Evolutionary conservation across 306 rosid species (phyloP), one percentile per base, ranked within the genome.

Genomic region (Notholithocarpus densiflorus): DNA sequence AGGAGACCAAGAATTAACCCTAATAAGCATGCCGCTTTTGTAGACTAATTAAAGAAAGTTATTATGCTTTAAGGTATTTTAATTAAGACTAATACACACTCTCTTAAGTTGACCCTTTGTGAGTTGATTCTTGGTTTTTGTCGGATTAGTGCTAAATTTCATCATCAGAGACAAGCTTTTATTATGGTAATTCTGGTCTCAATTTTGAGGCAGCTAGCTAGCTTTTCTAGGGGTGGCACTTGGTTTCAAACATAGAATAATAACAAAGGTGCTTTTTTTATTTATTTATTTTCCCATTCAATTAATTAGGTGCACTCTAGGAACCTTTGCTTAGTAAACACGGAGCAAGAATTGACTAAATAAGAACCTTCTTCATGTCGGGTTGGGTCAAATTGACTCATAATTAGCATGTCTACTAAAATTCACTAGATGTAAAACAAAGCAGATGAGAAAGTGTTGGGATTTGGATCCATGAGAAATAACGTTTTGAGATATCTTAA

Each of bases 11-110:
- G 13, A n/a, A 43, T 48, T 48, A 48, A 70, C 17, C 56, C 70
- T 75, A 5, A 65, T 80, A 59, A 82, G 61, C 82, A 74, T 31
- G 84, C 79, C 54, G 71, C 72, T 48, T 74, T 77, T 72, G 31
- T 60, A 32, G 88, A 77, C 82, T 61, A 60, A 71, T 27, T 13
- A 31, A 17, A 32, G 2, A 6, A 15, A 6, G 6, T 7, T 5
- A 26, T 2, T 21, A 2, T 59, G 12, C 10, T 59, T 12, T 60
- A 10, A 60, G 31, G 2, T 37, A 0, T 7, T 37, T 37, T 37
- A 37, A 37, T 37, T 8, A 37, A 37, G 31, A 60, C 66, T 8
- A 12, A 60, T 23, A 13, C 14, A 4, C 4, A 23, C 24, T 34
- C 40, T 34, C 23, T 20, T 8, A 37, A 37, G 45, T 37, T 37